Base-by-base conservation (phyloP, 352 stramenopile genomes). In the Blastocystis sp. region DNA sequence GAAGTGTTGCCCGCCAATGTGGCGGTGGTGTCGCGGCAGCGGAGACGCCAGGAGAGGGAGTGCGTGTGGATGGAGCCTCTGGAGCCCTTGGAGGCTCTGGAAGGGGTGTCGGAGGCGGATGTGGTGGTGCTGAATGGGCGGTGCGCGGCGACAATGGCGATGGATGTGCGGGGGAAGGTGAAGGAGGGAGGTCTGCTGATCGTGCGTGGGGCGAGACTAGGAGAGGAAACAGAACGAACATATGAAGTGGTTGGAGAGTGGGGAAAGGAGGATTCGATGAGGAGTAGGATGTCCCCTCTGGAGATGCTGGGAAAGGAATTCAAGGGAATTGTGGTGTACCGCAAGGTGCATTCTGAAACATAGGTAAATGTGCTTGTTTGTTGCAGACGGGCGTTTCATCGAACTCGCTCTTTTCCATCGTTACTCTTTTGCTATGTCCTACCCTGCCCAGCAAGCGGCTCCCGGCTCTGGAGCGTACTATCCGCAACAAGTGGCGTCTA, bases 111-210 rank as follows among this genome's bases (percentile, higher is more conserved):
- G 0, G 62, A 57, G 57, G 19, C 43, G 21, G 74, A 84, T 28
- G 74, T 84, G n/a, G 21, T 84, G 10, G 69, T 84, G 10, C 38
- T 69, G 57, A 54, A 84, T 48, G 74, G 74, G 34, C 24, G 52
- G 7, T 84, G 74, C 61, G 48, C 34, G 52, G 54, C 74, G 4
- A 28, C 68, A 54, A 54, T 64, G 40, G 74, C 74, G 3, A 28
- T 69, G n/a, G 45, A 19, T 19, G 52, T 70, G 34, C 54, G 74
- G 43, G 10, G 6, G 7, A 52, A 84, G 1, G n/a, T 84, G 54
- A 62, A 64, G 48, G 28, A 69, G 38, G 57, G 54, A 3, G 74
- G 74, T 52, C 24, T 69, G 9, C 57, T 84, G 40, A 59, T 84
- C 24, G 57, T 84, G 40, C 74, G 74, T 6, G 74, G 74, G 2